A percentile compares a stretch with the other conserved stretches of the same genome.
Evolutionary conservation across 495 filamentous ascomycete genomes (phyloP).

Genomic region (Neurospora sp.): DNA sequence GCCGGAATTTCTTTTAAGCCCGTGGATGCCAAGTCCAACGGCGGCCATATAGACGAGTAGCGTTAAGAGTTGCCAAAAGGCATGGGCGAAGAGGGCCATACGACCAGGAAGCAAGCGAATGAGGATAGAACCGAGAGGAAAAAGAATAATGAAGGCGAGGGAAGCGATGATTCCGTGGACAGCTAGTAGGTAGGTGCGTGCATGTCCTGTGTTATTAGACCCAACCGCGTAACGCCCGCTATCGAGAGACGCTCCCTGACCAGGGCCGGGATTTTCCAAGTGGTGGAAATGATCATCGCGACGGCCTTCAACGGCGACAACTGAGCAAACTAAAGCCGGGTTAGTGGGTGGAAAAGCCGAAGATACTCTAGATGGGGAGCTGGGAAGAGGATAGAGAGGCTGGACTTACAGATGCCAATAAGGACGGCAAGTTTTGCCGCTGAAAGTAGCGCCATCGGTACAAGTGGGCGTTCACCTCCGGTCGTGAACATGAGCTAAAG

Average conservation of each 20-base stretch:
- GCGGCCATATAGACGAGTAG: constrained; percentile 42
- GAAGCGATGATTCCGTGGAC: constrained; percentile 33
- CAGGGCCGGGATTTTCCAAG: background rate
- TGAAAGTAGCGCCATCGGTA: background rate
- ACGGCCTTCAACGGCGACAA: background rate
- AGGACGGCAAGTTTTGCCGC: background rate
- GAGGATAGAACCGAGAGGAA: constrained; percentile 44
- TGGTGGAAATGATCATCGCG: background rate
- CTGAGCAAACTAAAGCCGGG: background rate
- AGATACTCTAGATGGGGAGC: background rate
- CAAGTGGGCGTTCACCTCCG: background rate
- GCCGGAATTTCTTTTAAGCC: too few species aligned
- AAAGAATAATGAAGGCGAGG: constrained; percentile 38
- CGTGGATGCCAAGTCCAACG: constrained; percentile 47
- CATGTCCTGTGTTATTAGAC: too few species aligned
- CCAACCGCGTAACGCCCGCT: too few species aligned
- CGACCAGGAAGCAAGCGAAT: constrained; percentile 39
- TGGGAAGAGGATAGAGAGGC: background rate
- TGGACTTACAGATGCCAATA: background rate
- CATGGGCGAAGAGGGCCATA: constrained; percentile 36
- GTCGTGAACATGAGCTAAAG: background rate
- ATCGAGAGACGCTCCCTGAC: too few species aligned
- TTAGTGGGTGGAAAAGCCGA: background rate
- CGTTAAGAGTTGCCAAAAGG: constrained; percentile 42
- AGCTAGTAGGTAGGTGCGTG: constrained; percentile 7